Percentiles rank a stretch among this genome's conserved stretches.
Conservation (phyloP, 352 stramenopile genomes). For the Peronospora farinosa region DNA sequence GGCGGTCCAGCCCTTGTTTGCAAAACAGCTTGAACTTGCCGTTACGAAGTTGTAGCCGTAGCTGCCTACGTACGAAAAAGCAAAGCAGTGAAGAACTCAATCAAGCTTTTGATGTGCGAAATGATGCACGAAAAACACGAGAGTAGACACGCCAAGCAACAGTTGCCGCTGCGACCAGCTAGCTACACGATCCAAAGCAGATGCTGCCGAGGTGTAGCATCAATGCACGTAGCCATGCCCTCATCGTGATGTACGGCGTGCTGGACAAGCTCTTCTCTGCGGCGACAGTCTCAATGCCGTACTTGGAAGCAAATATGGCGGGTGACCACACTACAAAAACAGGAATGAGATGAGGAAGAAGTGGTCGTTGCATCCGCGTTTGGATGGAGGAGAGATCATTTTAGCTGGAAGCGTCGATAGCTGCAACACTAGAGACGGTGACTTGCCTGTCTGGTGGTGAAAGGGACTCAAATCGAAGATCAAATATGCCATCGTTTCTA, state of each 20-base stretch:
- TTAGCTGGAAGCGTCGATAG: conserved; percentile 7
- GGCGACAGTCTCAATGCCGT: conserved; percentile 82
- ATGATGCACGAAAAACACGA: conserved; percentile 72
- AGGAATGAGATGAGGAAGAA: conserved; percentile 71
- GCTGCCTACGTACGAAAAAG: conserved; percentile 81
- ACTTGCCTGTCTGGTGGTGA: conserved; percentile 16
- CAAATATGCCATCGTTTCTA: no score
- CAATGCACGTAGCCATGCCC: conserved; percentile 69
- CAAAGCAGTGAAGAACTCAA: conserved; percentile 89
- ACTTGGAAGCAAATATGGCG: conserved; percentile 45
- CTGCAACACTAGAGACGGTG: conserved; percentile 8
- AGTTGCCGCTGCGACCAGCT: conserved; percentile 55
- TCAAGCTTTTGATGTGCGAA: conserved; percentile 68
- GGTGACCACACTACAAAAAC: conserved; percentile 39
- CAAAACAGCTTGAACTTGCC: conserved; percentile 80
- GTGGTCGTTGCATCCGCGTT: conserved; percentile 68
- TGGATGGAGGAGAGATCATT: conserved; percentile 8
- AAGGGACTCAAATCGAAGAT: conserved; percentile 21
- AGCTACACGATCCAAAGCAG: conserved; percentile 69
- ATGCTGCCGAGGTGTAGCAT: conserved; percentile 91
- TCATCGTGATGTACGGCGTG: conserved; percentile 63
- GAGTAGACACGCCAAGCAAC: conserved; percentile 59
- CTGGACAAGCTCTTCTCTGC: conserved; percentile 84
- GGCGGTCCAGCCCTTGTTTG: conserved; percentile 72
- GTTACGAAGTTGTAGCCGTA: conserved; percentile 85